Base-by-base conservation (phyloP, 2,329 filamentous ascomycete species). In the Leptographium galeiforme region DNA sequence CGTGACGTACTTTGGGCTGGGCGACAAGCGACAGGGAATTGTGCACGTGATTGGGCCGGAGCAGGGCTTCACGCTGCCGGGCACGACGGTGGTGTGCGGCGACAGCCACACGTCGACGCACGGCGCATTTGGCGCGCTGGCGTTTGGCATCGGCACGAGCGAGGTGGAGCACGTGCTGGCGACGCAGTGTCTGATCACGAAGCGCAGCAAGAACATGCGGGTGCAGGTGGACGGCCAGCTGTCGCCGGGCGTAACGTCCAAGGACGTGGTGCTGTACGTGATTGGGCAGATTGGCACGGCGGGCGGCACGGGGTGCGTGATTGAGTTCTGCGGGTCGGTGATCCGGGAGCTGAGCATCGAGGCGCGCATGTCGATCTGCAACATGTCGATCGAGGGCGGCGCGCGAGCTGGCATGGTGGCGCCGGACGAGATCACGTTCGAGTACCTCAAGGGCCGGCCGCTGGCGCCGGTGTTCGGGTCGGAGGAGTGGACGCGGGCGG, bases 71-170 rank as follows among this genome's bases (percentile, higher is more conserved):
- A 98, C 93, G 54, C 84, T 97, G 40, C 93, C 93, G 44, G 93
- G 89, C 61, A 97, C 93, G 53, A 98, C 93, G 4, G 87, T 97
- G 40, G 93, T 97, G 60, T 97, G 93, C 66, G 93, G 93, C 69
- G 93, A 98, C 77, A 95, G 87, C 65, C 93, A 98, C 69, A 98
- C 93, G 48, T 96, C 91, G 32, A 98, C 93, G 58, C 93, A 98
- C 71, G 93, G 93, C 63, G 93, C 93, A 51, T 98, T 97, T 63
- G 93, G 93, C 61, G 80, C 90, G 61, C 81, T 97, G 57, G 93
- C 93, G 43, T 95, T 95, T 65, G 93, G 93, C 68, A 98, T 98
- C 65, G 93, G 93, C 62, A 98, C 93, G 57, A 95, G 88, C 67
- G 93, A 98, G 73, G 93, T 97, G 61, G 93, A 98, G 78, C 91